phyloP scores from a whole-genome alignment of 192 early-diverging fungal genomes.

The Backusella psychrophila region DNA sequence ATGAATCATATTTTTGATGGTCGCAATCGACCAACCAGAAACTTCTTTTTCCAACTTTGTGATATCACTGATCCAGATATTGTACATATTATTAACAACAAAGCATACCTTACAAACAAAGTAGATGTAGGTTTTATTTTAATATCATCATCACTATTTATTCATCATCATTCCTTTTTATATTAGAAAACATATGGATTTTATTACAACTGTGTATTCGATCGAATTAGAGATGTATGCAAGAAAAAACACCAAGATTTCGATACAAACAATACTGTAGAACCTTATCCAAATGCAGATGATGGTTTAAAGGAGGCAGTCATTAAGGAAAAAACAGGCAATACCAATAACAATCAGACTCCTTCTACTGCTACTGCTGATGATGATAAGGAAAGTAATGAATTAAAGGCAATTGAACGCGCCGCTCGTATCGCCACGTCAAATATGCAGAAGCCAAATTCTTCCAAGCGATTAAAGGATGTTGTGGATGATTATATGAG shows the following conservation, averaged over 20 bases:
- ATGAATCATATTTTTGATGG: constrained; percentile 22
- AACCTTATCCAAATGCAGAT: neutral
- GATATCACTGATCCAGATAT: constrained; percentile 35
- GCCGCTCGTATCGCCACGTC: neutral
- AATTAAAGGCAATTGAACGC: neutral
- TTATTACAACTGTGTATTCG: constrained; percentile 17
- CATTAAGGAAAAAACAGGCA: neutral
- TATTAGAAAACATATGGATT: constrained; percentile 28
- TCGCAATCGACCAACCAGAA: neutral
- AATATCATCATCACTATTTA: neutral
- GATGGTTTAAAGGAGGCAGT: neutral
- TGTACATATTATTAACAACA: constrained; percentile 18
- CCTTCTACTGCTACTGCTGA: no score
- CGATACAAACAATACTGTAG: neutral
- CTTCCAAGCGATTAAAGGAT: neutral
- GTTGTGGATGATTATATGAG: constrained; percentile 10
- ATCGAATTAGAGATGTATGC: neutral
- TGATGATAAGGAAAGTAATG: neutral
- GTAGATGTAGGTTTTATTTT: neutral
- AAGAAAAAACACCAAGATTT: neutral
- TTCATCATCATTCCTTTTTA: neutral
- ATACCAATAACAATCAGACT: neutral
- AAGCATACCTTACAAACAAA: constrained; percentile 6
- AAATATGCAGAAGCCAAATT: neutral
- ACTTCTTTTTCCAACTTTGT: constrained; percentile 22